Evolutionary conservation across 441 rosid species (phyloP).

Genomic region (Aleurites moluccanus): DNA sequence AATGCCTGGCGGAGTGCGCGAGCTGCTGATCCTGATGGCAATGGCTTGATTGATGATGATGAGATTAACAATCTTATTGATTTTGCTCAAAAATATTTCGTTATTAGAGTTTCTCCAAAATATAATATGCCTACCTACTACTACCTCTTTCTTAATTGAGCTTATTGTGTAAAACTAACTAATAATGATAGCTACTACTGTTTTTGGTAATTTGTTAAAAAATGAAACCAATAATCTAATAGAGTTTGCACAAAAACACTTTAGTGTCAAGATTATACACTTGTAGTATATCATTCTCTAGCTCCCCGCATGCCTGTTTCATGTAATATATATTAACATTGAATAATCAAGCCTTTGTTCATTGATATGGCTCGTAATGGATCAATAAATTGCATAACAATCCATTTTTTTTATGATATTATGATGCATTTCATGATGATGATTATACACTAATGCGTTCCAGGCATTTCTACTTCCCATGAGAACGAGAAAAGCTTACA

Average conservation of each 20-base stretch:
- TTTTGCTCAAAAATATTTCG: conserved; percentile 29
- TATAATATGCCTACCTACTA: too few species aligned
- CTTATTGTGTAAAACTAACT: background rate
- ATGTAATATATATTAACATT: too few species aligned
- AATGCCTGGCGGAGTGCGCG: conserved; percentile 26
- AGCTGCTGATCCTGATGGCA: conserved; percentile 28
- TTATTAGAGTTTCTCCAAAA: conserved; percentile 14
- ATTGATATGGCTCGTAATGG: too few species aligned
- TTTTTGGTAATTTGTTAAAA: conserved; percentile 26
- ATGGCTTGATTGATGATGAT: conserved; percentile 33
- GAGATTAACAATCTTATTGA: conserved; percentile 36
- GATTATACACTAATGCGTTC: background rate
- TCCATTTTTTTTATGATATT: background rate
- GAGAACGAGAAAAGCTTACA: conserved; percentile 1
- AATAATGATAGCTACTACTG: background rate
- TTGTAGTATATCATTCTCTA: background rate
- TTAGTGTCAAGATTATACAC: conserved; percentile 27
- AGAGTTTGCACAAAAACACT: conserved; percentile 35
- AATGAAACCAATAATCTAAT: conserved; percentile 33
- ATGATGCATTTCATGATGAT: conserved; percentile 1
- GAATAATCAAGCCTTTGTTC: too few species aligned
- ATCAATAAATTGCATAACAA: too few species aligned
- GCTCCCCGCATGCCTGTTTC: background rate
- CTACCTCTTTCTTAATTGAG: too few species aligned
- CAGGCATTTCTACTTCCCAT: conserved; percentile 17